phyloP scores from a whole-genome alignment of 139 green algal genomes.

The Coelastrella sp. region DNA sequence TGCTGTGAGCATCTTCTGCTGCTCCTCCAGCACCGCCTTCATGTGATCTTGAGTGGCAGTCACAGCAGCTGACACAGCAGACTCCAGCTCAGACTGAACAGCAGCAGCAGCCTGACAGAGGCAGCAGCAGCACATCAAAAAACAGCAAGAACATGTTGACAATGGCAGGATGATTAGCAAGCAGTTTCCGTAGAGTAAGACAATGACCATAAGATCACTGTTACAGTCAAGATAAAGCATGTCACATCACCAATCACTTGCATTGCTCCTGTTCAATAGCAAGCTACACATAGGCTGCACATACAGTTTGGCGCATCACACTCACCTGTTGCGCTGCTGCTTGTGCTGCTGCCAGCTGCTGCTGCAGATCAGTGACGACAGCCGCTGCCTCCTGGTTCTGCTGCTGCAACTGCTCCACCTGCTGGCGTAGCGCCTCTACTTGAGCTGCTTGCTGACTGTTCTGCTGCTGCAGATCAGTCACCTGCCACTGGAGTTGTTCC shows the following conservation, averaged over 20 bases:
- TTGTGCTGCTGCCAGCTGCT: conserved; percentile 6
- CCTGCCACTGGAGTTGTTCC: too few species aligned
- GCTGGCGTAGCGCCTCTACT: conserved; percentile 2
- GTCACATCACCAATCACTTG: too few species aligned
- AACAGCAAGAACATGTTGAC: background rate
- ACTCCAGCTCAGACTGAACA: conserved; percentile 6
- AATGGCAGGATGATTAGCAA: too few species aligned
- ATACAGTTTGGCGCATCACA: background rate
- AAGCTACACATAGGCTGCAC: background rate
- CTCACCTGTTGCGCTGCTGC: background rate
- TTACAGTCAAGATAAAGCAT: too few species aligned
- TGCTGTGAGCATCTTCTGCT: conserved; percentile 7
- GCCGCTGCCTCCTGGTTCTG: background rate
- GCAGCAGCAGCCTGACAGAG: background rate
- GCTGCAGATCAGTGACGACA: background rate
- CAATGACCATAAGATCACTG: too few species aligned
- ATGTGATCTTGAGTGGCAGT: conserved; percentile 14
- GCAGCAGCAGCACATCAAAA: background rate
- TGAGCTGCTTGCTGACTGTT: background rate
- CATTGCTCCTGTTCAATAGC: too few species aligned
- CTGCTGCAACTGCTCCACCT: conserved; percentile 20
- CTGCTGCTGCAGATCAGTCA: conserved; percentile 1
- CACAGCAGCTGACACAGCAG: conserved; percentile 25
- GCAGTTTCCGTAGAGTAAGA: too few species aligned
- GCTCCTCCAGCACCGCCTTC: background rate